Evolutionary conservation across 2,329 filamentous ascomycete genomes (phyloP).

Genomic region (Fusarium globosum): DNA sequence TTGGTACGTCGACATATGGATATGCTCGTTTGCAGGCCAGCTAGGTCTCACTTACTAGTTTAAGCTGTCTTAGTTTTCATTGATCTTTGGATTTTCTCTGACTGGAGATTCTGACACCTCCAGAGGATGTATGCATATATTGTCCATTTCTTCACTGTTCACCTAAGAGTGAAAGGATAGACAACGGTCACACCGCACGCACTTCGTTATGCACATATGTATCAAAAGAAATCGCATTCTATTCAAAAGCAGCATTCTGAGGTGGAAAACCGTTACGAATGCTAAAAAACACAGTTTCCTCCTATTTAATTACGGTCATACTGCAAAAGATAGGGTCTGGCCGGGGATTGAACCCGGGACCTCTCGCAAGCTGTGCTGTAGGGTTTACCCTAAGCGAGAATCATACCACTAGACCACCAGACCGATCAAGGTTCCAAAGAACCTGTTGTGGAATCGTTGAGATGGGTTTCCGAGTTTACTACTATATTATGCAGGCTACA

Average conservation of each 20-base stretch:
- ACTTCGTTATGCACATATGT: not conserved
- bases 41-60: too few relatives aligned
- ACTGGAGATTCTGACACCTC: not conserved
- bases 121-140: not conserved
- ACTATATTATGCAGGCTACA: not conserved
- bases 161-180: not conserved
- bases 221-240: too few relatives aligned
- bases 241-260: accelerated
- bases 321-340: conserved; percentile 46
- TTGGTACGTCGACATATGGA: not conserved
- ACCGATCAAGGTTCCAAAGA: conserved; percentile 41
- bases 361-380: conserved; percentile 55
- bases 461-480: accelerated
- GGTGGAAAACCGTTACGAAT: accelerated
- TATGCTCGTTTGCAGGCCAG: not conserved
- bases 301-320: accelerated
- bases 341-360: conserved; percentile 61
- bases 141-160: accelerated
- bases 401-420: conserved; percentile 75
- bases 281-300: not conserved
- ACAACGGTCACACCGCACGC: too few relatives aligned
- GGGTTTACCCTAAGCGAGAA: conserved; percentile 73
- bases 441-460: not conserved
- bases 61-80: accelerated
- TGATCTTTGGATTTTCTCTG: not conserved